Conservation (phyloP, 73 alveolate species). For the Paramecium sonneborni region DNA sequence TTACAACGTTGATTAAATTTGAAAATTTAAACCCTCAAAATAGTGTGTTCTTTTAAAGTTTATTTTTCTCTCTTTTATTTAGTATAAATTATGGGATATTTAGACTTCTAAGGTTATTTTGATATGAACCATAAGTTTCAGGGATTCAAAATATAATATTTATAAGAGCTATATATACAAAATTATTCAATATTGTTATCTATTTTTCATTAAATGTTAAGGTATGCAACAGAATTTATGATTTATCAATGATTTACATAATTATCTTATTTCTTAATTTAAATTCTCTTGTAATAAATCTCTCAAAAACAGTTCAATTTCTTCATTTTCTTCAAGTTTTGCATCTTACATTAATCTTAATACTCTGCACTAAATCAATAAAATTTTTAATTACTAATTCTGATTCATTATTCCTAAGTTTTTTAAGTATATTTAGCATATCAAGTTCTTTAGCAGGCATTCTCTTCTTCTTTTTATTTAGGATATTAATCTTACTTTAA, state of each 20-base stretch:
- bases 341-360: background rate
- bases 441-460: background rate
- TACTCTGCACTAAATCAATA: slow-evolving; percentile 23
- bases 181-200: background rate
- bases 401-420: background rate
- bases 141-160: background rate
- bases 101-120: no score
- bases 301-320: background rate
- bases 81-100: background rate
- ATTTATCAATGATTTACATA: background rate
- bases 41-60: background rate
- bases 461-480: background rate
- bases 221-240: background rate
- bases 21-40: background rate
- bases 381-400: background rate
- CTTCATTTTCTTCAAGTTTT: background rate
- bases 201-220: background rate
- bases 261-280: background rate
- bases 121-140: background rate
- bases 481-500: background rate
- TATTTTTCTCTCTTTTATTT: background rate
- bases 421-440: background rate
- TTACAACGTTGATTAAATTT: background rate
- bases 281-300: background rate
- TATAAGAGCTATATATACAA: background rate